Conservation (phyloP, 1,139 yeast species). For the Nakaseomyces kungkrabaensis region DNA sequence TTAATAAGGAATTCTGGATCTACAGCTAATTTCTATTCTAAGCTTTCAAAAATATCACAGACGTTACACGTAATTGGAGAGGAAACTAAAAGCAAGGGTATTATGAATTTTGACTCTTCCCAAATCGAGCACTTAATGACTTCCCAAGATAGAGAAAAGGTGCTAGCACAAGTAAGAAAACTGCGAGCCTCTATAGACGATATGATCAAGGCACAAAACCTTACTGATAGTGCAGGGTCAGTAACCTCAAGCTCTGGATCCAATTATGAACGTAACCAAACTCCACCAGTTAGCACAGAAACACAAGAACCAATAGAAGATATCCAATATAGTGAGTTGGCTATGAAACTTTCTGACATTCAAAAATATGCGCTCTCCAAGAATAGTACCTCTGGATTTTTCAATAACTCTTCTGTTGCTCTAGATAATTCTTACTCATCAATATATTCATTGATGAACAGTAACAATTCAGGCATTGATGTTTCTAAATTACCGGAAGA, state of each 20-base stretch:
- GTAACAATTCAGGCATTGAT: constrained; percentile 55
- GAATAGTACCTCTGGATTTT: constrained; percentile 18
- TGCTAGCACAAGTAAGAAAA: constrained; percentile 6
- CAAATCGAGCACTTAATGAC: constrained; percentile 19
- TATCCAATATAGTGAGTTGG: neutral
- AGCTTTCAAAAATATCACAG: constrained; percentile 27
- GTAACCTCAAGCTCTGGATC: neutral
- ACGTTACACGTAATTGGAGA: constrained; percentile 28
- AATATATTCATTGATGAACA: constrained; percentile 53
- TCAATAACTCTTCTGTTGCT: constrained; percentile 32
- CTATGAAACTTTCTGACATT: constrained; percentile 8
- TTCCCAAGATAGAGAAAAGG: constrained; percentile 19
- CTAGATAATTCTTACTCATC: constrained; percentile 33
- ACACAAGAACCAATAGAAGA: neutral
- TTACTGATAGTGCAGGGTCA: constrained; percentile 1
- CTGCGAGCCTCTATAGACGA: neutral
- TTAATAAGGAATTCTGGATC: constrained; percentile 25
- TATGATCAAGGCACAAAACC: neutral
- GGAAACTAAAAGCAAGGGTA: constrained; percentile 29
- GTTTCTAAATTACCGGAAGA: constrained; percentile 58
- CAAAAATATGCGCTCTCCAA: constrained; percentile 25
- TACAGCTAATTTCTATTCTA: constrained; percentile 20
- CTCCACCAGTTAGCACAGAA: neutral
- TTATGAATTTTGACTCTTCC: constrained; percentile 21
- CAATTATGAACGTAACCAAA: neutral